phyloP scores from a whole-genome alignment of 2,329 filamentous ascomycete genomes.

The Sphaerulina musiva region DNA sequence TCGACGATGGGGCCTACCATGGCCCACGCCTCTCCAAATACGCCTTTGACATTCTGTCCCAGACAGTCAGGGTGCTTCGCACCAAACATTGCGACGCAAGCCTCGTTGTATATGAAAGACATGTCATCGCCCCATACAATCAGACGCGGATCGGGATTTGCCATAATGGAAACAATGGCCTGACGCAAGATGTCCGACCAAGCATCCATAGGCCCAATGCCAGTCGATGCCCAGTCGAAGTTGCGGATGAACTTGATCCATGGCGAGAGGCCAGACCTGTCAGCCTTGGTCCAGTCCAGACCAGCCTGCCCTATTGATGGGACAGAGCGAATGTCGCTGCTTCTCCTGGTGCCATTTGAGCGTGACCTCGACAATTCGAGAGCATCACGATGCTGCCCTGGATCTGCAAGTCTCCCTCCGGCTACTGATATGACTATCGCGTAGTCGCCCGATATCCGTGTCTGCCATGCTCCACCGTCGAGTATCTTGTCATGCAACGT shows the following conservation, averaged over 20 bases:
- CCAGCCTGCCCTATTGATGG: not conserved
- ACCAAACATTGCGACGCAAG: conserved; percentile 25
- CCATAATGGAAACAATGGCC: conserved; percentile 25
- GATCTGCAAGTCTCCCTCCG: not conserved
- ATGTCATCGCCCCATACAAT: conserved; percentile 33
- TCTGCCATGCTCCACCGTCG: conserved; percentile 16
- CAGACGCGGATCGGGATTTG: conserved; percentile 29
- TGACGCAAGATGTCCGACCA: conserved; percentile 27
- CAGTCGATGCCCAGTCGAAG: conserved; percentile 28
- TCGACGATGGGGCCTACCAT: conserved; percentile 20
- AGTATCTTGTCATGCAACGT: conserved; percentile 13
- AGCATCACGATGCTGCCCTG: not conserved
- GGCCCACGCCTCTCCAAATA: conserved; percentile 24
- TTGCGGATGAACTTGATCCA: conserved; percentile 25
- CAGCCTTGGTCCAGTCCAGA: conserved; percentile 29
- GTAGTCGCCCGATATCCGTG: conserved; percentile 12
- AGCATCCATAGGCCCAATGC: conserved; percentile 25
- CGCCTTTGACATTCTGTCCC: conserved; percentile 16
- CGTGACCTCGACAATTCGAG: not conserved
- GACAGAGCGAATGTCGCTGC: not conserved
- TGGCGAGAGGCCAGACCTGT: conserved; percentile 19
- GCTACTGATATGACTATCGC: conserved; percentile 10
- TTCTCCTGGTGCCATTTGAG: not conserved
- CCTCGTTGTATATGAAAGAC: conserved; percentile 30
- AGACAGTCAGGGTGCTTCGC: conserved; percentile 24